Evolutionary conservation across 345 rosid species (phyloP).

Genomic region (Trapa incisa): DNA sequence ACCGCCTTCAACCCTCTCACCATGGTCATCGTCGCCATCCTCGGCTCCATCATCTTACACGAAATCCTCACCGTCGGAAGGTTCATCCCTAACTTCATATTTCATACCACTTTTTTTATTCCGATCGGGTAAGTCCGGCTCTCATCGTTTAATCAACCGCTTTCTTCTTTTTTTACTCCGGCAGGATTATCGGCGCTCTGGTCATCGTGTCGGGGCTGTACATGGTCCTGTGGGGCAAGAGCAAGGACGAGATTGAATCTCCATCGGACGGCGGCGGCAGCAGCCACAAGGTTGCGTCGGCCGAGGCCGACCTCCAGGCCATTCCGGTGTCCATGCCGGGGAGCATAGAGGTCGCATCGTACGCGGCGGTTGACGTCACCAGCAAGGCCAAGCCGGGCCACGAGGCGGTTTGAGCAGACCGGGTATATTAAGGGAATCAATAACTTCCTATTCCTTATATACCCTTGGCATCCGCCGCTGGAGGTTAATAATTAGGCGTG

Average conservation of each 20-base stretch:
- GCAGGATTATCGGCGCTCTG: conserved; percentile 33
- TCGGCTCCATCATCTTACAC: conserved; percentile 42
- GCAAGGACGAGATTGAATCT: conserved; percentile 31
- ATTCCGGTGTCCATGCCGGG: not conserved
- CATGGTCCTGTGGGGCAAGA: conserved; percentile 67
- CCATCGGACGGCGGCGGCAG: not conserved
- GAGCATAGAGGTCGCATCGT: conserved; percentile 2
- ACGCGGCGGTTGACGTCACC: conserved; percentile 5
- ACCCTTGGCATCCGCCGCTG: too few species aligned
- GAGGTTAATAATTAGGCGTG: not conserved
- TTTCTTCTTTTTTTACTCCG: too few species aligned
- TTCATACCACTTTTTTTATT: not conserved
- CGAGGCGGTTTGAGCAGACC: conserved; percentile 6
- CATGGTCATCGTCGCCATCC: conserved; percentile 47
- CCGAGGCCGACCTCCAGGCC: not conserved
- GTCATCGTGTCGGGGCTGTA: conserved; percentile 61
- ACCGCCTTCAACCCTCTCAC: conserved; percentile 50
- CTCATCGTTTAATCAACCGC: too few species aligned
- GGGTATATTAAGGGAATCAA: not conserved
- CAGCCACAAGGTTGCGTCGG: too few species aligned
- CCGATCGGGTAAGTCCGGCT: not conserved
- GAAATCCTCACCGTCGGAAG: conserved; percentile 40
- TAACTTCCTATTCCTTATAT: too few species aligned
- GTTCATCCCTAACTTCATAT: conserved; percentile 9
- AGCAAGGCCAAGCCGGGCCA: conserved; percentile 4